These are phyloP conservation scores for Passiflora organensis DNA, from an alignment of 345 rosid genomes.

Conservation along the genomic window DNA sequence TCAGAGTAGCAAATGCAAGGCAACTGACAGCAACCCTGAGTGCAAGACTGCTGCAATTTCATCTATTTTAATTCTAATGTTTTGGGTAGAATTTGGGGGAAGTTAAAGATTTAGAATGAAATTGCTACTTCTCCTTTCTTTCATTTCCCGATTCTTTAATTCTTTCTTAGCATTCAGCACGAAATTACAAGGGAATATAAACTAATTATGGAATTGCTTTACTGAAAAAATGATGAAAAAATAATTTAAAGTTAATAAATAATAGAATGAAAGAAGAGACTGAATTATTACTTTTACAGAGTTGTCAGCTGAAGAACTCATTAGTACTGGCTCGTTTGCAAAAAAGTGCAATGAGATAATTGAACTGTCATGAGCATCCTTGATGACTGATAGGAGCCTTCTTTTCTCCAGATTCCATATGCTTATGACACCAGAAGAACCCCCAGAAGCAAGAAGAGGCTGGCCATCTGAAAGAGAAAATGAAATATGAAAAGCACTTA, in stretches of 20 bases:
- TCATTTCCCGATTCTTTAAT: no score
- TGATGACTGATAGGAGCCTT: conserved; percentile 78
- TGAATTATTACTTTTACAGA: conserved; percentile 66
- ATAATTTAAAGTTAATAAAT: not conserved
- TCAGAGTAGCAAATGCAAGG: no score
- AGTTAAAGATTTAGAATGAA: no score
- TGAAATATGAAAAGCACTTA: not conserved
- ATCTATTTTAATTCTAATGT: no score
- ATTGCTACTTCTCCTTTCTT: no score
- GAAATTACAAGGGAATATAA: no score
- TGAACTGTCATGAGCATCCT: conserved; percentile 91
- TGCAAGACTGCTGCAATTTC: no score
- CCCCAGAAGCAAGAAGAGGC: conserved; percentile 92
- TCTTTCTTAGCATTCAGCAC: no score
- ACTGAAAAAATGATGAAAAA: no score
- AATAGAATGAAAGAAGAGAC: not conserved
- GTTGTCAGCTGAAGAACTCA: conserved; percentile 95
- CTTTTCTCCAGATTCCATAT: conserved; percentile 94
- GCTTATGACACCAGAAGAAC: conserved; percentile 93
- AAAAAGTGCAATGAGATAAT: conserved; percentile 75
- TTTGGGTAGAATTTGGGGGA: no score
- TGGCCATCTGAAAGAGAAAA: conserved; percentile 59
- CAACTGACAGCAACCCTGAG: no score
- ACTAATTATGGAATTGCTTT: no score
- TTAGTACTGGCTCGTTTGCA: conserved; percentile 91